These are phyloP conservation scores for Acanthamoeba sp. DNA, from an alignment of 208 protist species.

Conservation along the genomic window DNA sequence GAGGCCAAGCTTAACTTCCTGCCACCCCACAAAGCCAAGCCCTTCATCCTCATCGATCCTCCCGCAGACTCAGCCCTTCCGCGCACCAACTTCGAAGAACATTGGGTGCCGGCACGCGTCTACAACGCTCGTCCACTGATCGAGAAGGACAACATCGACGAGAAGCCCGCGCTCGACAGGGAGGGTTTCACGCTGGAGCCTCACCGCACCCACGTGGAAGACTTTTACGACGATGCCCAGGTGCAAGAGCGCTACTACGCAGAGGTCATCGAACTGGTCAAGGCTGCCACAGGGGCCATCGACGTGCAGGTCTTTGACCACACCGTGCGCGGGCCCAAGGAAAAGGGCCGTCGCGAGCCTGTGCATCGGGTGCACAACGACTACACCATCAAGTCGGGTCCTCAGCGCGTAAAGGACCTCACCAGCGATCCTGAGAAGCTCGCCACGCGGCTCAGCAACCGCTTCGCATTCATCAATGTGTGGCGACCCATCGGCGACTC, in stretches of 20 bases:
- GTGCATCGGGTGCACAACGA: slow-evolving; percentile 3
- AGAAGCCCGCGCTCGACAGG: not conserved
- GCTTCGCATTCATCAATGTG: slow-evolving; percentile 22
- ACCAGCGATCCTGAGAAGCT: slow-evolving; percentile 29
- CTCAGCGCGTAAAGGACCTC: not conserved
- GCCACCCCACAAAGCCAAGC: not conserved
- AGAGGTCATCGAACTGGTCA: not conserved
- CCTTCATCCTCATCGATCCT: not conserved
- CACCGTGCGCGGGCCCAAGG: not conserved
- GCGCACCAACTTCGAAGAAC: not conserved
- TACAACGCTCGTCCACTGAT: not conserved
- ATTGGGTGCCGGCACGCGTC: not conserved
- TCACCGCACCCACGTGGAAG: not conserved
- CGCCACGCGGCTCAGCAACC: not conserved
- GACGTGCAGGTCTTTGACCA: slow-evolving; percentile 8
- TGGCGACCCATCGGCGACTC: not conserved
- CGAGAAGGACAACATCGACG: not conserved
- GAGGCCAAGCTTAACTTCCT: slow-evolving; percentile 10
- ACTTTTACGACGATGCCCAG: not conserved
- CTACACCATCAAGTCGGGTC: not conserved
- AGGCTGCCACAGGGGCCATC: not conserved
- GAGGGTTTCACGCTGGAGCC: not conserved
- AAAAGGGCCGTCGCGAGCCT: not conserved
- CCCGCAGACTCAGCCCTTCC: not conserved
- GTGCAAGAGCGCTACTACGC: not conserved